Conservation (phyloP, 1,139 yeast genomes). For the Debaryomyces fabryi region DNA sequence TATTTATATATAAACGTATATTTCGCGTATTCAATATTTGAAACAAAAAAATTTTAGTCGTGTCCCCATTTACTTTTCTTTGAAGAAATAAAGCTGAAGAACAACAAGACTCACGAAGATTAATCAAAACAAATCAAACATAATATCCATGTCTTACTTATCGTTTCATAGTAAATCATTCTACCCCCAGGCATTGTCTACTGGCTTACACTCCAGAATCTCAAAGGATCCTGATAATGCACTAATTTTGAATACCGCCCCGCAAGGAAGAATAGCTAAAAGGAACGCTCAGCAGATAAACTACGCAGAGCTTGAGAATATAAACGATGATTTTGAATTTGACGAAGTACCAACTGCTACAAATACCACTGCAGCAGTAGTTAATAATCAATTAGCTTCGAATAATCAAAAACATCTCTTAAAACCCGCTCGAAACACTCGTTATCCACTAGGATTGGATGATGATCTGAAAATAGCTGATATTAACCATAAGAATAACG, state of each 20-base stretch:
- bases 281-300: constrained; percentile 73
- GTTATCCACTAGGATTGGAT: constrained; percentile 28
- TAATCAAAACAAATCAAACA: constrained; percentile 1
- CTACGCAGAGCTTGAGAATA: constrained; percentile 74
- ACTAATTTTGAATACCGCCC: constrained; percentile 65
- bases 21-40: neutral
- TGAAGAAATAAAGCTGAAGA: neutral
- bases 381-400: constrained; percentile 27
- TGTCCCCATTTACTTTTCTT: constrained; percentile 3
- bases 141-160: constrained; percentile 15
- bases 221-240: constrained; percentile 63
- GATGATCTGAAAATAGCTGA: constrained; percentile 29
- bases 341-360: constrained; percentile 51
- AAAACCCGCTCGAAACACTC: constrained; percentile 39
- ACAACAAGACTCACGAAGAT: neutral
- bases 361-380: constrained; percentile 21
- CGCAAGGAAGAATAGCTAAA: constrained; percentile 76
- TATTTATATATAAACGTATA: neutral
- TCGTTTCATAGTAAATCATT: constrained; percentile 27
- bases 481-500: constrained; percentile 34
- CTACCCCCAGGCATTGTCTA: constrained; percentile 74
- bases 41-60: constrained; percentile 5
- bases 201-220: constrained; percentile 69
- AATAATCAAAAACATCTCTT: constrained; percentile 34
- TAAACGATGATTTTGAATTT: constrained; percentile 66